phyloP scores from a whole-genome alignment of 202 grass and related monocot species.

The Sporobolus alterniflorus region DNA sequence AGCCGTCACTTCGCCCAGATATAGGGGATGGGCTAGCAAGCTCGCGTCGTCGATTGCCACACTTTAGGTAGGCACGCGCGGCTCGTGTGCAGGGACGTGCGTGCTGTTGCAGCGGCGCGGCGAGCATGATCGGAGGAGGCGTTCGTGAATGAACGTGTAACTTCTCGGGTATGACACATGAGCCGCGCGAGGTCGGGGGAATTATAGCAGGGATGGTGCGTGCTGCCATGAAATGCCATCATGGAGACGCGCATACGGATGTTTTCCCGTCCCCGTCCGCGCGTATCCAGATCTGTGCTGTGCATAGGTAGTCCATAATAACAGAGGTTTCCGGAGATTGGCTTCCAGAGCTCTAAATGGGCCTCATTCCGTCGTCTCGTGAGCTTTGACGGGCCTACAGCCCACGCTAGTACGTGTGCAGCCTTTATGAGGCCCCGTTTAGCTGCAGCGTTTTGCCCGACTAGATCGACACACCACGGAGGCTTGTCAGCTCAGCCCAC shows the following conservation, averaged over 20 bases:
- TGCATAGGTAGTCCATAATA: too few relatives aligned
- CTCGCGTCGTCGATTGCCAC: neutral
- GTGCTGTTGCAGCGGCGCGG: slow-evolving; percentile 23
- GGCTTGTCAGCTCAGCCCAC: too few relatives aligned
- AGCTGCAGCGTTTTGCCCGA: too few relatives aligned
- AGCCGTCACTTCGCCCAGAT: slow-evolving; percentile 23
- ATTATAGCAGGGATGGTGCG: neutral
- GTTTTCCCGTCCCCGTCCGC: too few relatives aligned
- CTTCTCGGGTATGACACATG: neutral
- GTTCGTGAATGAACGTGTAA: neutral
- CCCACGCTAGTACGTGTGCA: too few relatives aligned
- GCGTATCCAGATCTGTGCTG: too few relatives aligned
- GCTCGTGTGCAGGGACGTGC: neutral
- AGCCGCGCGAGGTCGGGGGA: slow-evolving; percentile 25
- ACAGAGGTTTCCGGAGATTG: too few relatives aligned
- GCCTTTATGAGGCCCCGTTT: too few relatives aligned
- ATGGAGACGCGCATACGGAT: neutral
- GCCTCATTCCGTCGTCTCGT: too few relatives aligned
- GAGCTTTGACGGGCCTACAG: too few relatives aligned
- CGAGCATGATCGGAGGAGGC: neutral
- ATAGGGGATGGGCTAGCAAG: neutral
- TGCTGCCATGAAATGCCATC: neutral
- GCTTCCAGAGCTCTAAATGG: too few relatives aligned
- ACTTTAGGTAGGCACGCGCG: neutral
- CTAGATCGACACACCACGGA: too few relatives aligned